phyloP scores from a whole-genome alignment of 305 asterid genomes.

The Fraxinus sp. region DNA sequence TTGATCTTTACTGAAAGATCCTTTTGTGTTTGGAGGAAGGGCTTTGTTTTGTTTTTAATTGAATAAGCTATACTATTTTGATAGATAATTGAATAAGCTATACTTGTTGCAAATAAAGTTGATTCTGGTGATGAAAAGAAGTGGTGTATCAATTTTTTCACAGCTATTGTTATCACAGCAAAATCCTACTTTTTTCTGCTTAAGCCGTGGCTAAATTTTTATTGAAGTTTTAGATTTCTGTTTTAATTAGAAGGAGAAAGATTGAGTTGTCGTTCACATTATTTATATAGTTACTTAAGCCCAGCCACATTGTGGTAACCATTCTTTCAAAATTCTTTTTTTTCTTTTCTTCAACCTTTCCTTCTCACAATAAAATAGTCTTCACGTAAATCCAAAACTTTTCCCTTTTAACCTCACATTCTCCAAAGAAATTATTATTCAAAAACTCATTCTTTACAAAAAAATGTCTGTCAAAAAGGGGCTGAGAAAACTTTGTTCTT shows the following conservation, averaged over 20 bases:
- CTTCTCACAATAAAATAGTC: not conserved
- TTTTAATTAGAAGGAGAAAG: not conserved
- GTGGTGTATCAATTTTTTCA: not conserved
- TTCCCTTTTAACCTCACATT: not conserved
- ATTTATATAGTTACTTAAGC: slow-evolving; percentile 1
- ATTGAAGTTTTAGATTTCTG: not conserved
- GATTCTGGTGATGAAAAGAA: not conserved
- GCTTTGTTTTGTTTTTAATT: not conserved
- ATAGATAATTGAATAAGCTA: not conserved
- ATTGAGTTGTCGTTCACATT: not conserved
- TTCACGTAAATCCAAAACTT: not conserved
- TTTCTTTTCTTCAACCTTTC: not conserved
- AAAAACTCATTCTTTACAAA: not conserved
- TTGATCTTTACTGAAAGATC: not conserved
- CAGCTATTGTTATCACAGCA: not conserved
- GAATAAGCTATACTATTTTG: not conserved
- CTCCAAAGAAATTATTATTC: not conserved
- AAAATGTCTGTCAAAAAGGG: not conserved
- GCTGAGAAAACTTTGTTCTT: not conserved
- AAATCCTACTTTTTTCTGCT: not conserved
- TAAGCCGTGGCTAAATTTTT: not conserved
- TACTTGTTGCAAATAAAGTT: not conserved
- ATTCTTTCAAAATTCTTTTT: not conserved
- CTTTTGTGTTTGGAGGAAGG: not conserved
- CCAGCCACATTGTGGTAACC: not conserved